Conservation (phyloP, 148 eudicot species). For the Diospyros lotus region DNA sequence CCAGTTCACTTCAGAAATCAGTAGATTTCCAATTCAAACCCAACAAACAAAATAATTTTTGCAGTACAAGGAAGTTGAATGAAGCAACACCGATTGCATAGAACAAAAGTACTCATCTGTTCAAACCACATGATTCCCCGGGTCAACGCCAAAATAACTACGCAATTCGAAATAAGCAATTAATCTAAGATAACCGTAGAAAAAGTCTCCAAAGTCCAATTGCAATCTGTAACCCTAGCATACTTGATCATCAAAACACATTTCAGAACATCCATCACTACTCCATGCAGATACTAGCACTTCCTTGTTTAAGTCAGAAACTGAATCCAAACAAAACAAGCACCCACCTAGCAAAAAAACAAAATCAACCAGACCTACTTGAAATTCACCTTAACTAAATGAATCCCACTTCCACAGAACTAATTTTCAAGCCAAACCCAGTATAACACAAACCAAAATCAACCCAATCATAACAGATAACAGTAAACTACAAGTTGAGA, state of each 20-base stretch:
- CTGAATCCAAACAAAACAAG: background rate
- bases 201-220: background rate
- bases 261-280: slow-evolving; percentile 1
- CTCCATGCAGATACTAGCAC: background rate
- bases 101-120: background rate
- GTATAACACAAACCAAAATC: background rate
- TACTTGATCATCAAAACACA: background rate
- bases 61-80: no score
- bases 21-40: background rate
- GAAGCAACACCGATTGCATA: no score
- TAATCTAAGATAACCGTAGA: background rate
- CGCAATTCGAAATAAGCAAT: background rate
- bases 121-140: background rate
- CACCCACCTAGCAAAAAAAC: background rate
- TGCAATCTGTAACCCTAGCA: background rate
- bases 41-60: background rate
- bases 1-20: background rate
- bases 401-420: background rate
- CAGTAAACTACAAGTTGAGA: background rate
- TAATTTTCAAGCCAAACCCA: slow-evolving; percentile 5
- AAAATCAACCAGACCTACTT: background rate
- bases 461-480: background rate
- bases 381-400: background rate
- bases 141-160: background rate
- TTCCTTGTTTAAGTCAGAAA: background rate